Conservation (phyloP, 352 stramenopile genomes). For the Globisporangium parvum region DNA sequence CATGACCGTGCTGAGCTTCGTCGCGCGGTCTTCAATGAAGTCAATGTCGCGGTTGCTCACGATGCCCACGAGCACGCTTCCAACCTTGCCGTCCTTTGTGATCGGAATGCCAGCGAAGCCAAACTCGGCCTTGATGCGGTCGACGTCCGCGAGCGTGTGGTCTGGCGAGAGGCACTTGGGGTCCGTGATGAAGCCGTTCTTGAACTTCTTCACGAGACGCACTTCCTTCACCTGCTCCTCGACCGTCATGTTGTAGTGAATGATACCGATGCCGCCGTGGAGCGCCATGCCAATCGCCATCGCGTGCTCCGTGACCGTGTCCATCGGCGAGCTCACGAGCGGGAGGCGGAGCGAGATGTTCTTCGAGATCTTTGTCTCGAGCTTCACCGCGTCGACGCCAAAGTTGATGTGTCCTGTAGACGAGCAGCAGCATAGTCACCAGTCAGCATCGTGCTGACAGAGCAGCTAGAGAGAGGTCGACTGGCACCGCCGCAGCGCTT, state of each 20-base stretch:
- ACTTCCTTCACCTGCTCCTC: slow-evolving; percentile 96
- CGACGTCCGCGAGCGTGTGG: slow-evolving; percentile 94
- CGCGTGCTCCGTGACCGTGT: slow-evolving; percentile 99
- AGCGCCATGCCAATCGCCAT: slow-evolving; percentile 99
- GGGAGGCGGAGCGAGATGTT: slow-evolving; percentile 96
- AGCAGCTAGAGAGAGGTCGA: no score
- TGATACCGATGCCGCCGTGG: slow-evolving; percentile 98
- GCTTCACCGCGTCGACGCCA: slow-evolving; percentile 89
- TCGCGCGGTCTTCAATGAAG: slow-evolving; percentile 95
- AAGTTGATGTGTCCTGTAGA: slow-evolving; percentile 90
- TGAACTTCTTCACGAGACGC: slow-evolving; percentile 97
- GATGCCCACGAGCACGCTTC: slow-evolving; percentile 96
- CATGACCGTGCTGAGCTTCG: slow-evolving; percentile 86
- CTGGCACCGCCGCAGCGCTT: no score
- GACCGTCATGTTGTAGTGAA: slow-evolving; percentile 99
- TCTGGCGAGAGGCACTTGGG: slow-evolving; percentile 95
- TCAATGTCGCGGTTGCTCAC: slow-evolving; percentile 99
- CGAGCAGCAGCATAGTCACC: background rate
- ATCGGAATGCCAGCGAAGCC: slow-evolving; percentile 99
- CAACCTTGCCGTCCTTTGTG: slow-evolving; percentile 97
- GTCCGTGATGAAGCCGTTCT: slow-evolving; percentile 99
- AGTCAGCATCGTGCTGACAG: background rate
- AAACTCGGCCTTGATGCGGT: slow-evolving; percentile 93
- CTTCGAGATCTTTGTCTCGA: slow-evolving; percentile 91
- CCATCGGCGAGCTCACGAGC: slow-evolving; percentile 98